Percentiles rank a stretch among this genome's conserved stretches.
phyloP scores from a whole-genome alignment of 106 monocot genomes.

The Allium sativum region DNA sequence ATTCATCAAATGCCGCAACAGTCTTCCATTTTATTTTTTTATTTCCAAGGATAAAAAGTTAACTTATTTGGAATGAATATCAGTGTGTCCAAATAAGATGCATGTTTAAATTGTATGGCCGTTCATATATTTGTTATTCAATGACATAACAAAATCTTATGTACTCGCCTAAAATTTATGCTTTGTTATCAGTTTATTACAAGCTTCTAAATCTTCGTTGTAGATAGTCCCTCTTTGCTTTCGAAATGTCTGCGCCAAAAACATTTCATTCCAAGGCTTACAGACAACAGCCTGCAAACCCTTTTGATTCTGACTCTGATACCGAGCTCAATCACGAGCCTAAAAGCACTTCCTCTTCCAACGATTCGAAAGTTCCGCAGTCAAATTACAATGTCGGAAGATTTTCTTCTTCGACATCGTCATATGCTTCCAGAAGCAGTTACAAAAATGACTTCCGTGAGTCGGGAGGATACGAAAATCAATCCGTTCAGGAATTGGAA shows the following conservation, averaged over 20 bases:
- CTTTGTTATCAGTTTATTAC: too few species aligned
- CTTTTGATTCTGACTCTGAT: constrained; percentile 57
- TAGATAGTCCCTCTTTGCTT: background rate
- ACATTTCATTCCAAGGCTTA: constrained; percentile 13
- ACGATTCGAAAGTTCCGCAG: constrained; percentile 11
- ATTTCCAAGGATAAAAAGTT: too few species aligned
- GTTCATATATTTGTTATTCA: too few species aligned
- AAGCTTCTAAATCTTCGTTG: background rate
- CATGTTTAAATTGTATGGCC: too few species aligned
- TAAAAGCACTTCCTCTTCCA: constrained; percentile 21
- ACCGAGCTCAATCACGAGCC: constrained; percentile 11
- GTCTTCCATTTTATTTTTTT: too few species aligned
- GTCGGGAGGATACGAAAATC: constrained; percentile 53
- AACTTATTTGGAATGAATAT: too few species aligned
- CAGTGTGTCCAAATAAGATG: too few species aligned
- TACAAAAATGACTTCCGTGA: constrained; percentile 52
- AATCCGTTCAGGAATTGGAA: constrained; percentile 73
- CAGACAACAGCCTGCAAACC: constrained; percentile 18
- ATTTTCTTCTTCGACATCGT: constrained; percentile 13
- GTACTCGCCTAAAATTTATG: too few species aligned
- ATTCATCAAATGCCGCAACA: too few species aligned
- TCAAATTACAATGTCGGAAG: constrained; percentile 16
- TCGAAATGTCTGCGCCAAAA: constrained; percentile 7
- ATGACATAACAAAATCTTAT: too few species aligned
- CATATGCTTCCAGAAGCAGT: constrained; percentile 13